A percentile compares a stretch with the other conserved stretches of the same genome.
These are phyloP conservation scores for Physaria fendleri DNA, from an alignment of 345 rosid species.

Conservation along the genomic window DNA sequence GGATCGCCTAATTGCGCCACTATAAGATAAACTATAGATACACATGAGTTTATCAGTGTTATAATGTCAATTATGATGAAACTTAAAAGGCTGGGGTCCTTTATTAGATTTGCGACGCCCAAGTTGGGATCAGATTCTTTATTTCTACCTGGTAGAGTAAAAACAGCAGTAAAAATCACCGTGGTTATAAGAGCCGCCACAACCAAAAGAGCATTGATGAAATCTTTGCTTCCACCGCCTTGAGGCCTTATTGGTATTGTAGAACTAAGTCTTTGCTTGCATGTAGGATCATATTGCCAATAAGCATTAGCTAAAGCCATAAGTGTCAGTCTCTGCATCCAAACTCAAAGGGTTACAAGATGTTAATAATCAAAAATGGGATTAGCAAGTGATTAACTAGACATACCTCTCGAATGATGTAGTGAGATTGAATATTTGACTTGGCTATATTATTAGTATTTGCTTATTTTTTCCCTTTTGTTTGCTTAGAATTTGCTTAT, in stretches of 20 bases:
- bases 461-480: too few species aligned
- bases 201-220: neutral
- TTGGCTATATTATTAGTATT: neutral
- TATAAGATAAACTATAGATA: neutral
- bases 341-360: neutral
- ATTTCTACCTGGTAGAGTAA: constrained; percentile 6
- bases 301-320: neutral
- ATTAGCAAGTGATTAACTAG: too few species aligned
- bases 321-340: neutral
- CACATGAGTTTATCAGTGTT: neutral
- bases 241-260: too few species aligned
- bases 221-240: neutral
- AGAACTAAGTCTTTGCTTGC: too few species aligned
- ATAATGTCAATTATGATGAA: neutral
- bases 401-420: neutral
- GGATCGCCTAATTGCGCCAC: neutral
- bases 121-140: neutral
- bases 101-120: neutral
- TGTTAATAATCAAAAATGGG: too few species aligned
- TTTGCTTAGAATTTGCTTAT: neutral
- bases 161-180: neutral
- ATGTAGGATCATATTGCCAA: too few species aligned
- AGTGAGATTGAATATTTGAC: neutral
- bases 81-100: neutral
- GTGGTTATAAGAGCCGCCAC: constrained; percentile 4